phyloP scores from a whole-genome alignment of 2,329 filamentous ascomycete genomes.

The Leptographium lundbergii region DNA sequence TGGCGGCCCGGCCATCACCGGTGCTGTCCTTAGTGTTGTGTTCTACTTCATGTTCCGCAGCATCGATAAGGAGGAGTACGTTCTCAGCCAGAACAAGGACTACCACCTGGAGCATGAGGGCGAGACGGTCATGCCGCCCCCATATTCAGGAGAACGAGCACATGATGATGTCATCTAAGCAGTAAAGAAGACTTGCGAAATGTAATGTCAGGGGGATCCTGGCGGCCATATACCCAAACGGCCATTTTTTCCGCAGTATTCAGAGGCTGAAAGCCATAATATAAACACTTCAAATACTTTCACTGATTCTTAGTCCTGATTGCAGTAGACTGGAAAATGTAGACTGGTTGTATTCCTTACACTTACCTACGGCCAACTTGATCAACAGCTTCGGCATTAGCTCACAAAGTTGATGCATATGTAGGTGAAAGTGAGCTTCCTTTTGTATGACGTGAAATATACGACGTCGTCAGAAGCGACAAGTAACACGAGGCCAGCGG shows the following conservation, averaged over 20 bases:
- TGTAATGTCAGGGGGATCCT: not conserved
- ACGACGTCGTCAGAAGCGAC: too few relatives aligned
- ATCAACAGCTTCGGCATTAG: too few relatives aligned
- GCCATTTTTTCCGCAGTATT: not conserved
- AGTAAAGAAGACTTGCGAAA: conserved; percentile 8
- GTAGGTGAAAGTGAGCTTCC: too few relatives aligned
- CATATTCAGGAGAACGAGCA: not conserved
- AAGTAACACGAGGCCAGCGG: too few relatives aligned
- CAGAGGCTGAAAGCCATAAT: not conserved
- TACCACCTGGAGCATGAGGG: conserved; percentile 12
- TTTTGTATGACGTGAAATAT: too few relatives aligned
- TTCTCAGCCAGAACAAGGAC: conserved; percentile 23
- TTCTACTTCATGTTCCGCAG: conserved; percentile 35
- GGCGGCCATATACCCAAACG: not conserved
- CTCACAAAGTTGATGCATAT: too few relatives aligned
- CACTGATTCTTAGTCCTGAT: too few relatives aligned
- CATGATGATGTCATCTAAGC: conserved; percentile 18
- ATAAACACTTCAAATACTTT: not conserved
- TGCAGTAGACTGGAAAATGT: too few relatives aligned
- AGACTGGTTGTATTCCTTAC: too few relatives aligned
- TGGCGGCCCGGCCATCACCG: conserved; percentile 32
- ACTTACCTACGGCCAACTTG: too few relatives aligned
- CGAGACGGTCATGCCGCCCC: not conserved
- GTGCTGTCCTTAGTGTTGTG: conserved; percentile 27
- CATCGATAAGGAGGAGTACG: conserved; percentile 33